Conservation (phyloP, 495 filamentous ascomycete species). For the Podospora comata region DNA sequence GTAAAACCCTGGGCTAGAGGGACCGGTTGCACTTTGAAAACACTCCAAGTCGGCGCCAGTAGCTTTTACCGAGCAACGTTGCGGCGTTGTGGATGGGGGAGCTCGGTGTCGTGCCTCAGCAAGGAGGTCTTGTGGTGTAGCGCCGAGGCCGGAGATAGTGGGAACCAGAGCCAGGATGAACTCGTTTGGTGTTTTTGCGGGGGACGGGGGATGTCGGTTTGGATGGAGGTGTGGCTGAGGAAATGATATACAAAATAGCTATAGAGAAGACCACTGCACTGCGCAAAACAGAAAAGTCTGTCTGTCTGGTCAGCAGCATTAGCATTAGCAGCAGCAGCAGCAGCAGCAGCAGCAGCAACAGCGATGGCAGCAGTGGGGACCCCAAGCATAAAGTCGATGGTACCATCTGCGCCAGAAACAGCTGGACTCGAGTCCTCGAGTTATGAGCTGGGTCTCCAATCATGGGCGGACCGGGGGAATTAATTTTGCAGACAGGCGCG, state of each 20-base stretch:
- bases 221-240: not conserved
- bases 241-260: not conserved
- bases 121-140: not conserved
- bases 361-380: not conserved
- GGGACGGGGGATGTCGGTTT: not conserved
- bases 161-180: not conserved
- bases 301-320: not conserved
- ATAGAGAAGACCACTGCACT: not conserved
- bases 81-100: not conserved
- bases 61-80: not conserved
- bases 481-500: constrained; percentile 4
- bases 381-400: not conserved
- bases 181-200: not conserved
- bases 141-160: not conserved
- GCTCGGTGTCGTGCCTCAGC: not conserved
- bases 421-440: not conserved
- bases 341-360: too few relatives aligned
- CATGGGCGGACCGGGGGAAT: not conserved
- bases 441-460: too few relatives aligned
- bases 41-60: not conserved
- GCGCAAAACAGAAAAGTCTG: not conserved
- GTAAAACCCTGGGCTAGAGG: not conserved
- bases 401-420: not conserved
- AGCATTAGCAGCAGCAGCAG: not conserved
- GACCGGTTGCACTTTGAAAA: not conserved